These are phyloP conservation scores for Colletotrichum salicis DNA, from an alignment of 2,329 filamentous ascomycete genomes.

Conservation along the genomic window DNA sequence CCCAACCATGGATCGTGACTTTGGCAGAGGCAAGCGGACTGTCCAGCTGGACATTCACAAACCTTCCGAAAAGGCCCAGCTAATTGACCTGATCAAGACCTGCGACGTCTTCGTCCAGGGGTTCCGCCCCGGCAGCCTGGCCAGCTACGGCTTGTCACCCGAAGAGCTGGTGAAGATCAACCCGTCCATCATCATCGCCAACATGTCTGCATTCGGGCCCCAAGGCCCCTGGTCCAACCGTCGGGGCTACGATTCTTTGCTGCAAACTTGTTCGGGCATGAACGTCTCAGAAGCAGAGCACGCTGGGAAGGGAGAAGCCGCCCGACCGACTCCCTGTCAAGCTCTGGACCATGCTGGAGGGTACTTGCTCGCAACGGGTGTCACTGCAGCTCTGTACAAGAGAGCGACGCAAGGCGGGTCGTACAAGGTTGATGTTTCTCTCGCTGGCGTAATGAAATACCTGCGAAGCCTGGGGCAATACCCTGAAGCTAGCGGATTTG, in stretches of 20 bases:
- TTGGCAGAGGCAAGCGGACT: conserved; percentile 48
- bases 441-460: conserved; percentile 60
- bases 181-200: conserved; percentile 60
- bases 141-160: conserved; percentile 50
- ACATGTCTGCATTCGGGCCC: conserved; percentile 63
- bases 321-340: conserved; percentile 61
- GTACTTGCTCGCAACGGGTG: conserved; percentile 64
- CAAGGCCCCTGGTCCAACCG: conserved; percentile 52
- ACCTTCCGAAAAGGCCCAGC: conserved; percentile 37
- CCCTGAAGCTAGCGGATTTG: conserved; percentile 55
- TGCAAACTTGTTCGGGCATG: conserved; percentile 63
- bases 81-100: conserved; percentile 45
- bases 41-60: conserved; percentile 43
- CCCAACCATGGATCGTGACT: conserved; percentile 45
- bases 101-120: conserved; percentile 57
- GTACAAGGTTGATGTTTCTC: conserved; percentile 64
- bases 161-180: conserved; percentile 51
- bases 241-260: background rate
- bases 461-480: conserved; percentile 64
- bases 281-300: conserved; percentile 65
- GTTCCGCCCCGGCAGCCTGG: conserved; percentile 59
- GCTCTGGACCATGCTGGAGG: conserved; percentile 66
- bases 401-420: conserved; percentile 55
- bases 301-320: conserved; percentile 49
- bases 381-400: conserved; percentile 62